Conservation (phyloP, 2,329 filamentous ascomycete genomes). For the Exophiala sideris region DNA sequence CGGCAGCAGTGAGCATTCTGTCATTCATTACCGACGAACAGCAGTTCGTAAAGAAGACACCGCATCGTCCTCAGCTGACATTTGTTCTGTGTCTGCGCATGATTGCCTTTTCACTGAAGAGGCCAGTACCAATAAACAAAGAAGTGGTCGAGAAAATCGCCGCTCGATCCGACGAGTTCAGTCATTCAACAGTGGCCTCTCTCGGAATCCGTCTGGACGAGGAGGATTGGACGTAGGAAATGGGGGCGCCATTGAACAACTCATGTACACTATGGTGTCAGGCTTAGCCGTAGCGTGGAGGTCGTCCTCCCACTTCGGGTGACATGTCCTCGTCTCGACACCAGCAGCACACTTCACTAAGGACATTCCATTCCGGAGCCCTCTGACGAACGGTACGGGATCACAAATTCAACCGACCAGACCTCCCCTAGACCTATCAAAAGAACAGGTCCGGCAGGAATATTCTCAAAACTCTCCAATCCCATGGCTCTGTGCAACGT, state of each 20-base stretch:
- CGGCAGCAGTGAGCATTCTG: not conserved
- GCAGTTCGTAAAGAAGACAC: slow-evolving; percentile 12
- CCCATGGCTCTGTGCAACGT: slow-evolving; percentile 26
- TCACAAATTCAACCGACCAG: slow-evolving; percentile 7
- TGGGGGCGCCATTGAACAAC: not conserved
- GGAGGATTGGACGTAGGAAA: too few species aligned
- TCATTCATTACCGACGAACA: slow-evolving; percentile 8
- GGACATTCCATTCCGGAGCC: not conserved
- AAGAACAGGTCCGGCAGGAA: slow-evolving; percentile 16
- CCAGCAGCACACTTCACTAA: not conserved
- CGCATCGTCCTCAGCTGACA: slow-evolving; percentile 14
- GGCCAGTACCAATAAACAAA: slow-evolving; percentile 1
- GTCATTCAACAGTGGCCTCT: too few species aligned
- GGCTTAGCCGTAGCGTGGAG: not conserved
- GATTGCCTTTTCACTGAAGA: not conserved
- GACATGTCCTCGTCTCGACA: not conserved
- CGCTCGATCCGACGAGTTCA: not conserved
- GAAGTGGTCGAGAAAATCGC: not conserved
- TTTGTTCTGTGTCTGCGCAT: slow-evolving; percentile 3
- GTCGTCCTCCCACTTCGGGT: not conserved
- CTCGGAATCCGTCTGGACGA: too few species aligned
- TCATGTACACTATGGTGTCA: slow-evolving; percentile 1
- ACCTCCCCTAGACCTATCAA: slow-evolving; percentile 4
- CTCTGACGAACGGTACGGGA: slow-evolving; percentile 1
- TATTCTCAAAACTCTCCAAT: slow-evolving; percentile 5